Conservation (phyloP, 306 rosid species). For the Acmispon strigosus region DNA sequence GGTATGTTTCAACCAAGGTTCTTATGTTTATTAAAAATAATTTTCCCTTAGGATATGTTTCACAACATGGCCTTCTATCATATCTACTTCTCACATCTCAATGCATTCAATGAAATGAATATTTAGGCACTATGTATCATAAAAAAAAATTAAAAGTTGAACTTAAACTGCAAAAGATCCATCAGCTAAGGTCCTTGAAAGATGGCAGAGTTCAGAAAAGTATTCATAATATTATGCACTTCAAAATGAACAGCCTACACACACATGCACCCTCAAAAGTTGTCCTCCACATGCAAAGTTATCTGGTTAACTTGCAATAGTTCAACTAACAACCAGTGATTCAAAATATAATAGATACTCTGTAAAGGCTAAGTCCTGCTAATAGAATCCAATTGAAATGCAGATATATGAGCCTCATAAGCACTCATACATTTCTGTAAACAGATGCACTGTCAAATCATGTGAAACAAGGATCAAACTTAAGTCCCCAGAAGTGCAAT, state of each 20-base stretch:
- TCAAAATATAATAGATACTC: not conserved
- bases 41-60: not conserved
- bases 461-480: conserved; percentile 13
- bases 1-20: too few species aligned
- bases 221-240: not conserved
- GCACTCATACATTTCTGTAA: not conserved
- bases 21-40: not conserved
- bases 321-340: conserved; percentile 1
- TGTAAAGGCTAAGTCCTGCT: conserved; percentile 7
- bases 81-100: not conserved
- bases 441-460: not conserved
- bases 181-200: not conserved
- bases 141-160: not conserved
- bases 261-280: conserved; percentile 3
- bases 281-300: conserved; percentile 8
- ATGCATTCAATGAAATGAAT: not conserved
- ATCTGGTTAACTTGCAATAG: not conserved
- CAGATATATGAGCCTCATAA: not conserved
- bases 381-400: conserved; percentile 1
- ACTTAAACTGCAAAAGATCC: not conserved
- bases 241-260: conserved; percentile 7
- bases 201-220: conserved; percentile 3
- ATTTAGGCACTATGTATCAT: not conserved
- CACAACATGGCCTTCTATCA: not conserved
- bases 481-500: conserved; percentile 1